phyloP scores from a whole-genome alignment of 1,139 yeast genomes.

The Magnusiomyces suaveolens region DNA sequence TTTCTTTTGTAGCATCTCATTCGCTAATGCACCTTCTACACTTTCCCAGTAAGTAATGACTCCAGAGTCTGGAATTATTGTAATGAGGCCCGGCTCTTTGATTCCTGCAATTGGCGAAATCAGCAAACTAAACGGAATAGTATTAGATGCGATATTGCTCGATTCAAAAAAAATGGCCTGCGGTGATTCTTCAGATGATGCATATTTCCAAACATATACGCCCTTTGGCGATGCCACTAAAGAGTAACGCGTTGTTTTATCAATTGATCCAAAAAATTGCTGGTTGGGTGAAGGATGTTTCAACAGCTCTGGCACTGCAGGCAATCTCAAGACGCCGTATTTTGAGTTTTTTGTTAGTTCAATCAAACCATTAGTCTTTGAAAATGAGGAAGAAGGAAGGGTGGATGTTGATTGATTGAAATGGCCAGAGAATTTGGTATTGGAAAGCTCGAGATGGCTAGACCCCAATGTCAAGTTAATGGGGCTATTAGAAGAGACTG shows the following conservation, averaged over 20 bases:
- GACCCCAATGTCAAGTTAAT: not conserved
- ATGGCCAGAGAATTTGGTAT: too few relatives aligned
- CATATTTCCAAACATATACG: constrained; percentile 62
- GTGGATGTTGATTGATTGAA: not conserved
- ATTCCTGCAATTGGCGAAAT: constrained; percentile 57
- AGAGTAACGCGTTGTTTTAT: constrained; percentile 46
- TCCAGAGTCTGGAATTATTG: constrained; percentile 50
- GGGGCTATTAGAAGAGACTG: not conserved
- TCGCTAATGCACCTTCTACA: constrained; percentile 57
- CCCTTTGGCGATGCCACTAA: constrained; percentile 43
- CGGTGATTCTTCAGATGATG: constrained; percentile 51
- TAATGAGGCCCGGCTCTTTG: constrained; percentile 60
- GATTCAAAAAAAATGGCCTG: constrained; percentile 40
- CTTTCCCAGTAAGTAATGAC: constrained; percentile 54
- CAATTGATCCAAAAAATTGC: constrained; percentile 42
- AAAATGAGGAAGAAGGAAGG: not conserved
- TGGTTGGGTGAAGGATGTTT: constrained; percentile 18
- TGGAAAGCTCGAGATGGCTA: too few relatives aligned
- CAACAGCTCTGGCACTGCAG: constrained; percentile 46
- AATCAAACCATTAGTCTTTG: constrained; percentile 25
- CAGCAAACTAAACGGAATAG: constrained; percentile 44
- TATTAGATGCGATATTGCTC: constrained; percentile 17
- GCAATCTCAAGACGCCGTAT: constrained; percentile 52
- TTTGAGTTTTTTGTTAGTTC: constrained; percentile 55
- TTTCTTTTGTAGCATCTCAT: constrained; percentile 43